Evolutionary conservation across 345 rosid genomes (phyloP), one percentile per base, ranked within the genome.

Genomic region (Melastoma malabathricum): DNA sequence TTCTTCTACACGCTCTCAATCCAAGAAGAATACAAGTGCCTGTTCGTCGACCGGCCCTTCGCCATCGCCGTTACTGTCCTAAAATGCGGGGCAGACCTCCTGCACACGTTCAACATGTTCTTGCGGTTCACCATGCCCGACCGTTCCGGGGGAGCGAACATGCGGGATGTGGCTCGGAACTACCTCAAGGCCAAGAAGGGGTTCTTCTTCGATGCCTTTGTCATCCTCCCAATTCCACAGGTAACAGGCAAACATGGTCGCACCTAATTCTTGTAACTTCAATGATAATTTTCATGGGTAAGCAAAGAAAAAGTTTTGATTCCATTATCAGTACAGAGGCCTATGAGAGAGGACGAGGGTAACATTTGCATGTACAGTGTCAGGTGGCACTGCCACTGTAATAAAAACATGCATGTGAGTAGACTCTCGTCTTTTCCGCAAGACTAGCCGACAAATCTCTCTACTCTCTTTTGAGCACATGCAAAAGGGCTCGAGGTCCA

Each of bases 71-170:
- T 92, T 25, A 84, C 95, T 3, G 94, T 66, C 13, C 77, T 92
- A 72, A 82, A 96, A 52, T 92, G 94, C 77, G 82, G 84, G 96
- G 79, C 85, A 23, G 98, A 92, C 66, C 71, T 67, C 15, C 63
- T 92, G 59, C 93, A 92, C 64, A 64, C 86, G 3, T 92, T 94
- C 92, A 86, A 92, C 71, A 78, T 92, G 76, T 92, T 86, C 85
- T 61, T 84, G 51, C 86, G 79, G 51, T 59, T 92, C 58, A 78
- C 72, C 64, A 75, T 83, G 76, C 77, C 84, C 52, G 68, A 65
- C 50, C 66, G 61, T 18, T 38, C 38, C 12, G 61, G 54, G 15
- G 76, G 56, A 23, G 59, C 39, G 27, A 51, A 18, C 46, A 44
- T 50, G 18, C 48, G 61, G 8, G 54, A 59, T 3, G 57, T 64